A percentile compares a stretch with the other conserved stretches of the same genome.
phyloP scores from a whole-genome alignment of 208 protist species.

The Spongospora subterranea region DNA sequence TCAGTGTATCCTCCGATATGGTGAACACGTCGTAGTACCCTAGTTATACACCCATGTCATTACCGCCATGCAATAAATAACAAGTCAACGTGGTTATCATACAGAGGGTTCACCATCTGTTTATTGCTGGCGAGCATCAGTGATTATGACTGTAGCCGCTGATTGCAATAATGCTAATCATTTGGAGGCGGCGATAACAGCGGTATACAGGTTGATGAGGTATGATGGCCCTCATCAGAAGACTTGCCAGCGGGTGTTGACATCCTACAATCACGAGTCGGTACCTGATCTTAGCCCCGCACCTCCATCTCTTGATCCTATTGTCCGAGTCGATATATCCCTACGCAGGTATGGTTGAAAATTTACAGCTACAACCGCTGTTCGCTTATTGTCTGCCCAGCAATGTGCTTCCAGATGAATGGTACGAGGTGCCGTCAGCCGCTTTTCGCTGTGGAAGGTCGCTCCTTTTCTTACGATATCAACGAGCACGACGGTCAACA shows the following conservation, averaged over 20 bases:
- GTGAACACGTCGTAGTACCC: no score
- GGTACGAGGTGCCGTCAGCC: not conserved
- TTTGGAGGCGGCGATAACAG: not conserved
- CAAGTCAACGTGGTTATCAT: no score
- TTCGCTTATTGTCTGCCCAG: no score
- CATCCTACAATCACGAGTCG: not conserved
- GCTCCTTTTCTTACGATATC: not conserved
- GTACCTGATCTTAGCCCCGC: not conserved
- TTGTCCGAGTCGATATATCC: no score
- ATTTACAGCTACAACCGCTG: not conserved
- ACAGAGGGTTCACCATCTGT: not conserved
- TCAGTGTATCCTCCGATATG: no score
- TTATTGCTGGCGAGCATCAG: not conserved
- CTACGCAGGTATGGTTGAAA: not conserved
- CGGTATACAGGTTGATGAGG: constrained; percentile 21
- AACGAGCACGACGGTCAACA: not conserved
- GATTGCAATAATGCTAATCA: no score
- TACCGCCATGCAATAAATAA: no score
- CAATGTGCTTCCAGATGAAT: not conserved
- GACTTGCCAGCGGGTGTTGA: not conserved
- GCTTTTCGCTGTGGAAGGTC: not conserved
- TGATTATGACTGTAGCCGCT: no score
- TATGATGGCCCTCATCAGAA: not conserved
- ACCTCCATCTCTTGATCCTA: not conserved
- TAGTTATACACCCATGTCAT: no score